phyloP scores from a whole-genome alignment of 108 stramenopile species.

The Pseudonitzschia pungens region DNA sequence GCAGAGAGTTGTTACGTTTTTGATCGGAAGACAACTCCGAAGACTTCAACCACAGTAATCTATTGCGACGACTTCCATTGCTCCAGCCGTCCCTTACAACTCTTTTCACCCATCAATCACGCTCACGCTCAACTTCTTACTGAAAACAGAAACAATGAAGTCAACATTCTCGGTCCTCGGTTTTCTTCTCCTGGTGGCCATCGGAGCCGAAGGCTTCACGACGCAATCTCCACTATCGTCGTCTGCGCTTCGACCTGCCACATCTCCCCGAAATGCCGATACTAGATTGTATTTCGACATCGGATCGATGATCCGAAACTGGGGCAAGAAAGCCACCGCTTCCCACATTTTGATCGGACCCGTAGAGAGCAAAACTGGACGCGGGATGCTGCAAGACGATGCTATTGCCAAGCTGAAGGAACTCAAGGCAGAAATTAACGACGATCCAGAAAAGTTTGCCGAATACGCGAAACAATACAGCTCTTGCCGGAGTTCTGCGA shows the following conservation, averaged over 20 bases:
- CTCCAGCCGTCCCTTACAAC: not conserved
- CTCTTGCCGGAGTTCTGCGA: slow-evolving; percentile 51
- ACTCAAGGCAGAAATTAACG: slow-evolving; percentile 47
- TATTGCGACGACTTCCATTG: not conserved
- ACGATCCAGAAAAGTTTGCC: slow-evolving; percentile 51
- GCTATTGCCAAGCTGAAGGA: slow-evolving; percentile 44
- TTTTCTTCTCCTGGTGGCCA: not conserved
- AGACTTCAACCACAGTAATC: not conserved
- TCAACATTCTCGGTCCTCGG: not conserved
- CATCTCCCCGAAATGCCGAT: not conserved
- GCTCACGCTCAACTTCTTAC: too few relatives aligned
- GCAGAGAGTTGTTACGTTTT: too few relatives aligned
- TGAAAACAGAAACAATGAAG: slow-evolving; percentile 1
- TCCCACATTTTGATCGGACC: slow-evolving; percentile 62
- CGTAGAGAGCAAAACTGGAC: slow-evolving; percentile 1
- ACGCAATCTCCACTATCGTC: not conserved
- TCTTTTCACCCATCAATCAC: too few relatives aligned
- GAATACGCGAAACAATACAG: slow-evolving; percentile 53
- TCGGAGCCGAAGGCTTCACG: slow-evolving; percentile 5
- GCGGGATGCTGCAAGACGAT: slow-evolving; percentile 26
- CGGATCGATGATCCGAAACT: slow-evolving; percentile 4
- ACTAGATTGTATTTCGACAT: slow-evolving; percentile 4
- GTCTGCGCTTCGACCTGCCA: not conserved
- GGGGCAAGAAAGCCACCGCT: slow-evolving; percentile 36
- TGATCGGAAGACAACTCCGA: too few relatives aligned